Conservation (phyloP, 345 rosid genomes). For the Eucalyptus erythrocorys region DNA sequence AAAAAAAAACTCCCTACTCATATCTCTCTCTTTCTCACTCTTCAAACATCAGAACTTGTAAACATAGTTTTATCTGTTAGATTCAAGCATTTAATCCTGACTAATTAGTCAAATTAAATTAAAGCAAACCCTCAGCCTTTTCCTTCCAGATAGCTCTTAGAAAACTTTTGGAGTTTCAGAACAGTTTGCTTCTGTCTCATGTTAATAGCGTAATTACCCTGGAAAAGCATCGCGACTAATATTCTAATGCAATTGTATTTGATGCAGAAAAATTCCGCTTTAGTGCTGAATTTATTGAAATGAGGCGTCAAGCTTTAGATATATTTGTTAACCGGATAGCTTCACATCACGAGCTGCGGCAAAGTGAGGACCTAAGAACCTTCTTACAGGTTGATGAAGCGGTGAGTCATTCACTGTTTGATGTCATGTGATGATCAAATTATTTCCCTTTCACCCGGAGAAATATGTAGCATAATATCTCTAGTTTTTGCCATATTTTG, state of each 20-base stretch:
- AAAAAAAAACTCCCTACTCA: background rate
- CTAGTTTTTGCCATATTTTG: background rate
- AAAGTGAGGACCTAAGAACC: slow-evolving; percentile 88
- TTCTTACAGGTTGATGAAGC: slow-evolving; percentile 98
- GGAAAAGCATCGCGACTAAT: background rate
- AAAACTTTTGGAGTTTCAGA: background rate
- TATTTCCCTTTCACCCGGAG: background rate
- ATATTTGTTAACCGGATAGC: slow-evolving; percentile 86
- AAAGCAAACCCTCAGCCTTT: background rate
- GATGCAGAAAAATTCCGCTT: slow-evolving; percentile 90
- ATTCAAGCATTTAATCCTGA: background rate
- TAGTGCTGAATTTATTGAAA: slow-evolving; percentile 95
- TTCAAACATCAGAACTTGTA: background rate
- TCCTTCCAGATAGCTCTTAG: background rate
- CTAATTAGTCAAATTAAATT: background rate
- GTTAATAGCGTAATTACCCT: background rate
- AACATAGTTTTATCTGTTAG: background rate
- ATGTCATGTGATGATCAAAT: background rate
- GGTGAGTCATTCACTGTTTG: slow-evolving; percentile 22
- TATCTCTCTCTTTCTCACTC: background rate
- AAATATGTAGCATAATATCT: background rate
- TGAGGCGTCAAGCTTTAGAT: slow-evolving; percentile 90
- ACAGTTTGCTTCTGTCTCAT: background rate
- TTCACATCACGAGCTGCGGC: slow-evolving; percentile 75
- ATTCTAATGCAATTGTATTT: background rate